Percentiles rank a stretch among this genome's conserved stretches.
Evolutionary conservation across 1,284 basidiomycete genomes (phyloP).

Genomic region (Grifola frondosa): DNA sequence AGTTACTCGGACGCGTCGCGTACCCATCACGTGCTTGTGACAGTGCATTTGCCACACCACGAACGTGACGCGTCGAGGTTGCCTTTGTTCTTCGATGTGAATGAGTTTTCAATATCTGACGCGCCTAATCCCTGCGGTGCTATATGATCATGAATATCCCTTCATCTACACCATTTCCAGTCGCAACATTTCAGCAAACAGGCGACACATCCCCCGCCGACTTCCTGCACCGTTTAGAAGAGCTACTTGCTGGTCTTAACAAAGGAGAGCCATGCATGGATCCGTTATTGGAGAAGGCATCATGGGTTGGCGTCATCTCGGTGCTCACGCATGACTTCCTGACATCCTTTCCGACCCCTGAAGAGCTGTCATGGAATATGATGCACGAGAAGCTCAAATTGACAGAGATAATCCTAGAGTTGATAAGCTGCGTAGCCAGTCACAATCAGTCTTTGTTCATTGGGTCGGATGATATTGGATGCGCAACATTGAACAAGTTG

Average conservation of each 20-base stretch:
- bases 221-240: constrained; percentile 45
- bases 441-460: constrained; percentile 52
- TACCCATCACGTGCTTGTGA: no score
- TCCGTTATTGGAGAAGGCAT: constrained; percentile 26
- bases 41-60: no score
- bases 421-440: constrained; percentile 48
- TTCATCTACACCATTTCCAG: constrained; percentile 33
- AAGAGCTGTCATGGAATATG: constrained; percentile 46
- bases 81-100: no score
- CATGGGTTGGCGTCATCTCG: constrained; percentile 39
- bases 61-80: no score
- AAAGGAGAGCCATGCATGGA: constrained; percentile 22
- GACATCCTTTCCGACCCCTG: constrained; percentile 46
- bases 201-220: constrained; percentile 41
- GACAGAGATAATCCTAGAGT: constrained; percentile 51
- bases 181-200: constrained; percentile 42
- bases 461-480: constrained; percentile 42
- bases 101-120: no score
- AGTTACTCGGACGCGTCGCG: no score
- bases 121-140: no score
- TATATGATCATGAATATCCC: constrained; percentile 27
- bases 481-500: constrained; percentile 49
- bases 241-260: constrained; percentile 38
- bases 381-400: constrained; percentile 58
- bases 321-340: constrained; percentile 54